Conservation (phyloP, 1,284 basidiomycete species). For the Leccinum angustisporum region DNA sequence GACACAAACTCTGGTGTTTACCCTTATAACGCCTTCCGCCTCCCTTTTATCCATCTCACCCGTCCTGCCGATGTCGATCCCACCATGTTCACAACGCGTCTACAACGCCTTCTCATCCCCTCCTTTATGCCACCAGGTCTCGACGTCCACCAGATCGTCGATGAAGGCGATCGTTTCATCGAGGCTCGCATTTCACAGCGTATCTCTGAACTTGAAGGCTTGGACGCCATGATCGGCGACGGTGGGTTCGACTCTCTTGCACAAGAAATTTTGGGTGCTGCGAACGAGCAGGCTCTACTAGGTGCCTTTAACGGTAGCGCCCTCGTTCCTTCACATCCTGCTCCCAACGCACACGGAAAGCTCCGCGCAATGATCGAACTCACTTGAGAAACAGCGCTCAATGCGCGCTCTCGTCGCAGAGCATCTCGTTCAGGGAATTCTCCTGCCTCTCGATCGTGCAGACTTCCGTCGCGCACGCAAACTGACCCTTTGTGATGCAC, state of each 20-base stretch:
- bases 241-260: conserved; percentile 65
- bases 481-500: conserved; percentile 86
- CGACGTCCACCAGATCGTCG: conserved; percentile 87
- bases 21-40: conserved; percentile 73
- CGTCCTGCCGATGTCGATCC: conserved; percentile 61
- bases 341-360: conserved; percentile 70
- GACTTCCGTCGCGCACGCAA: conserved; percentile 91
- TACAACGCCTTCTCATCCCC: conserved; percentile 83
- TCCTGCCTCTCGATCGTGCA: conserved; percentile 87
- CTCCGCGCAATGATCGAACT: conserved; percentile 92
- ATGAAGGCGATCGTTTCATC: conserved; percentile 90
- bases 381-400: conserved; percentile 87
- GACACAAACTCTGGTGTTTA: no score
- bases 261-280: conserved; percentile 42
- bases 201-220: conserved; percentile 82
- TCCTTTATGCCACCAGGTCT: conserved; percentile 92
- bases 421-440: conserved; percentile 86
- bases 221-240: conserved; percentile 83
- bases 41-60: conserved; percentile 81
- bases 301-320: neutral
- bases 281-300: conserved; percentile 46
- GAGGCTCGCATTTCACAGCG: conserved; percentile 90
- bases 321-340: conserved; percentile 41
- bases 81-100: conserved; percentile 62
- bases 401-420: conserved; percentile 87